A percentile compares a stretch with the other conserved stretches of the same genome.
These are phyloP conservation scores for Lotus japonicus DNA, from an alignment of 306 rosid species.

Conservation along the genomic window DNA sequence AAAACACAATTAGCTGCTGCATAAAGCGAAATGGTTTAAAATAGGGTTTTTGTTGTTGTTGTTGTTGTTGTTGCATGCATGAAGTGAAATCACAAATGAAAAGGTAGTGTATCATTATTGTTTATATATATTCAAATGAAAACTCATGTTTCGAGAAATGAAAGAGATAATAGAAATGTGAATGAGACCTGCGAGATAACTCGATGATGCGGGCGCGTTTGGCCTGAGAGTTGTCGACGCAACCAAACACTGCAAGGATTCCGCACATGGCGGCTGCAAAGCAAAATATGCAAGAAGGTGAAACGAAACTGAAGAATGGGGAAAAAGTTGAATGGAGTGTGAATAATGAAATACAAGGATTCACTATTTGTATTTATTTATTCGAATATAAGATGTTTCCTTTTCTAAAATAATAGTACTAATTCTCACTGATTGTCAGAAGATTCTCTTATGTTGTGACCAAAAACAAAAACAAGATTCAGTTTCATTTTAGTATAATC, in stretches of 20 bases:
- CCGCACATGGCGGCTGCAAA: conserved; percentile 82
- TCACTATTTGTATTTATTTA: not conserved
- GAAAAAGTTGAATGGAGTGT: too few relatives aligned
- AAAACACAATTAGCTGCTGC: not conserved
- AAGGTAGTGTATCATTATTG: too few relatives aligned
- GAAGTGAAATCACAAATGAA: not conserved
- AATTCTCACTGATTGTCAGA: not conserved
- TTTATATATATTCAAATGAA: too few relatives aligned
- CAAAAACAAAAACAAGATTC: too few relatives aligned
- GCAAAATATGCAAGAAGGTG: not conserved
- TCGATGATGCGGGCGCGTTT: conserved; percentile 87
- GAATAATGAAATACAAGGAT: not conserved
- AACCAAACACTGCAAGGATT: conserved; percentile 84
- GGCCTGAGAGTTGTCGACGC: conserved; percentile 69
- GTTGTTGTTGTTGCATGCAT: conserved; percentile 1
- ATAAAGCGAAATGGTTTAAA: not conserved
- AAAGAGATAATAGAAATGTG: too few relatives aligned
- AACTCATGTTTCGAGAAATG: too few relatives aligned
- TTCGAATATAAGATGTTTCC: too few relatives aligned
- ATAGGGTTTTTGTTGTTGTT: not conserved
- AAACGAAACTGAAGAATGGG: not conserved
- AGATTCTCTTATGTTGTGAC: not conserved
- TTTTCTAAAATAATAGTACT: too few relatives aligned
- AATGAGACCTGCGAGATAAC: conserved; percentile 64
- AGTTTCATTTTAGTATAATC: too few relatives aligned